Evolutionary conservation across 768 basidiomycete genomes (phyloP).

Genomic region (Exidia glandulosa): DNA sequence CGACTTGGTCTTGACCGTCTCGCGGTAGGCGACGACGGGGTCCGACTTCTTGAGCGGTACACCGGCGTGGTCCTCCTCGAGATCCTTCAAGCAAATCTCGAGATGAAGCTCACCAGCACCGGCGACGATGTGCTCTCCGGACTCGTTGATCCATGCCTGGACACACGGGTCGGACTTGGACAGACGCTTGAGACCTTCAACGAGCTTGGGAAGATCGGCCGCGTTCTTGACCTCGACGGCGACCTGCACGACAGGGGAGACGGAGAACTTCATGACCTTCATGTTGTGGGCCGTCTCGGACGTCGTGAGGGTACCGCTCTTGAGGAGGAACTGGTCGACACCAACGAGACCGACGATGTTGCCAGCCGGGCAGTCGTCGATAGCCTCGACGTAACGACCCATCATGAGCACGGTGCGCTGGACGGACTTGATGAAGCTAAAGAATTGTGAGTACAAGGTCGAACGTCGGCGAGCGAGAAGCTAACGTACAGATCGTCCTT

Average conservation of each 20-base stretch:
- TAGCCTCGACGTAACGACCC: conserved; percentile 97
- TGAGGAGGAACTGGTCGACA: conserved; percentile 99
- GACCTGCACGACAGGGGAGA: conserved; percentile 97
- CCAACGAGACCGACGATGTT: conserved; percentile 99
- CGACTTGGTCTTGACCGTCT: conserved; percentile 95
- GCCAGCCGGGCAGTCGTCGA: conserved; percentile 97
- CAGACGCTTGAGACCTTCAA: conserved; percentile 99
- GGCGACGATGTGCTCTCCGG: conserved; percentile 97
- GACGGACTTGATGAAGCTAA: conserved; percentile 94
- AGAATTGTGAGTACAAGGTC: too few species aligned
- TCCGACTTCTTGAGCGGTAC: conserved; percentile 98
- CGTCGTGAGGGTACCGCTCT: conserved; percentile 95
- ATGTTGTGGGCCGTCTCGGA: conserved; percentile 99
- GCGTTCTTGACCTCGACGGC: conserved; percentile 99
- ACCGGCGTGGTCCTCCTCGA: conserved; percentile 99
- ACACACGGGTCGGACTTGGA: conserved; percentile 99
- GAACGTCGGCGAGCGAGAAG: too few species aligned
- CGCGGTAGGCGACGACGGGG: conserved; percentile 94
- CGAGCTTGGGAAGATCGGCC: conserved; percentile 96
- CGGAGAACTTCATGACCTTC: conserved; percentile 99
- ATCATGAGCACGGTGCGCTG: conserved; percentile 99
- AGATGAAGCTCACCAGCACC: conserved; percentile 98
- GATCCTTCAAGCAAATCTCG: conserved; percentile 99
- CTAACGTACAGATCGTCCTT: conserved; percentile 98
- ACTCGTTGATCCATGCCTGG: conserved; percentile 84